These are phyloP conservation scores for Pholiota microspora DNA, from an alignment of 768 basidiomycete genomes.

Conservation along the genomic window DNA sequence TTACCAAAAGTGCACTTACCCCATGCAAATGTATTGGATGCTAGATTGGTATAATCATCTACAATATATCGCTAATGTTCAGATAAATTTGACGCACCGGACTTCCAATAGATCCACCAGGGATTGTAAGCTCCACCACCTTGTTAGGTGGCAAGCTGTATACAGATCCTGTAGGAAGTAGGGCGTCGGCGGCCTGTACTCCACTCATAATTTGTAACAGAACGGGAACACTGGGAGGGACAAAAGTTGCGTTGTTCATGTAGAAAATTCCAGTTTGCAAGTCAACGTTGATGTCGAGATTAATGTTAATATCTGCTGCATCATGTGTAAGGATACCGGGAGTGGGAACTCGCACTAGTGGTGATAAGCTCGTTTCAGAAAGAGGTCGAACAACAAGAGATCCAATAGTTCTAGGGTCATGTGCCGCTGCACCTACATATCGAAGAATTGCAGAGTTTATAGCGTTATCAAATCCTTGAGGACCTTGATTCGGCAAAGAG, in stretches of 20 bases:
- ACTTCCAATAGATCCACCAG: conserved; percentile 29
- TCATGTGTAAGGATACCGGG: conserved; percentile 32
- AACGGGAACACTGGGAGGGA: conserved; percentile 38
- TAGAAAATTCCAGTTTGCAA: conserved; percentile 20
- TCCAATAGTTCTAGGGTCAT: conserved; percentile 34
- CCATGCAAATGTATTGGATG: conserved; percentile 45
- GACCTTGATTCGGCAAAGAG: conserved; percentile 29
- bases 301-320: conserved; percentile 35
- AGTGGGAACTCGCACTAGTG: conserved; percentile 21
- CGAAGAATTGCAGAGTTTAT: conserved; percentile 53
- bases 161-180: conserved; percentile 37
- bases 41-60: conserved; percentile 9
- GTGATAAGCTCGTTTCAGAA: conserved; percentile 33
- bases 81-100: conserved; percentile 22
- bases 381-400: conserved; percentile 25
- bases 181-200: conserved; percentile 25
- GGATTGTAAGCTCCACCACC: conserved; percentile 45
- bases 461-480: conserved; percentile 26
- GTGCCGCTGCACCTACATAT: conserved; percentile 37
- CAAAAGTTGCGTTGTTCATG: conserved; percentile 31
- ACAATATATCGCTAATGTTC: not conserved
- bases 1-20: conserved; percentile 17
- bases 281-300: conserved; percentile 26
- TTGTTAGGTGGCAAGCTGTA: conserved; percentile 37
- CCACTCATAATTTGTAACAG: conserved; percentile 44